Base-by-base conservation (phyloP, 441 rosid species). In the Corymbia calophylla region DNA sequence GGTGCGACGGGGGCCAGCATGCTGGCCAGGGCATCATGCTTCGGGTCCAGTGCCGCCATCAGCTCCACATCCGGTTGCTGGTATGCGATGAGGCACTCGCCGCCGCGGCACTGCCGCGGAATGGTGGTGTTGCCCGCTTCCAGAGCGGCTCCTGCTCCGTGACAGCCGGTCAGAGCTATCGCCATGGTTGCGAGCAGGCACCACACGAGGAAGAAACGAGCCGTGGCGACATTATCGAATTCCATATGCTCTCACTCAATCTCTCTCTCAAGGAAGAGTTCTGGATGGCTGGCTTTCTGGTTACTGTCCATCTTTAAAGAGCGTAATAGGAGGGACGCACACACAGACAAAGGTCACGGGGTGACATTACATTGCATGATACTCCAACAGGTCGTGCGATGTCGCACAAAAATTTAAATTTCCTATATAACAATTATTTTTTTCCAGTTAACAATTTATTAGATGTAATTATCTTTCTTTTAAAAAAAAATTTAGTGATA, bases 1-100 rank as follows among this genome's bases (percentile, higher is more conserved):
- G 13, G 6, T 9, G 0, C 0, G 62, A 0, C 0, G 29, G 11
- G 0, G 60, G 12, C 13, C 62, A 56, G 62, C 62, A 56, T 56
- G 62, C 62, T 56, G 62, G 62, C 62, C 62, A 56, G 6, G 62
- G 62, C 62, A 56, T 56, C 62, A 56, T 56, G 62, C 62, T 56
- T 12, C 62, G 0, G 62, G 62, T 56, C 62, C 62, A 56, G 62
- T 2, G 0, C 62, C 62, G 0, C 62, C 62, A 56, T 56, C 62
- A 56, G 62, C 62, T 56, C 0, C 13, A 56, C 62, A 25, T 56
- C 29, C 12, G 62, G 21, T 56, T 56, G 62, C 62, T 9, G 62
- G 62, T 56, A 56, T 12, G 62, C 0, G 6, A 56, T 56, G 62
- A 23, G 62, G 62, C 62, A 56, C 62, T 56, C 29, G 62, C 62